A percentile compares a stretch with the other conserved stretches of the same genome.
Conservation (phyloP, 305 asterid species). For the Fraxinus albicans region DNA sequence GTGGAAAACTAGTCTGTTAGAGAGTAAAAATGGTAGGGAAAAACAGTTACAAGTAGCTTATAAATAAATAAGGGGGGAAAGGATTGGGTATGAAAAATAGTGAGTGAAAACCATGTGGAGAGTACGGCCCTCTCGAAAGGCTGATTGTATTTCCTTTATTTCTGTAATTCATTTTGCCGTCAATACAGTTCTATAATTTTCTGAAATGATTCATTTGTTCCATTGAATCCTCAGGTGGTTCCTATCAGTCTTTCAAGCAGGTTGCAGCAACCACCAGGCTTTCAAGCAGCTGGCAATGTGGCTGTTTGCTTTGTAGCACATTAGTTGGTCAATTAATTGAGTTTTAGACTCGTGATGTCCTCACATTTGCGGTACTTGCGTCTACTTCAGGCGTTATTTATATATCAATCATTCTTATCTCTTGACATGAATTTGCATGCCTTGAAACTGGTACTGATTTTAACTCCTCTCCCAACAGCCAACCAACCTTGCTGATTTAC, state of each 20-base stretch:
- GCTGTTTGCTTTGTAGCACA: not conserved
- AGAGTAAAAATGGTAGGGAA: too few relatives aligned
- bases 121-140: too few relatives aligned
- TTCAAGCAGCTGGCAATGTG: not conserved
- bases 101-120: too few relatives aligned
- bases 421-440: not conserved
- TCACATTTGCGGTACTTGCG: not conserved
- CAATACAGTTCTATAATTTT: not conserved
- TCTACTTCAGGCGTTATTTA: not conserved
- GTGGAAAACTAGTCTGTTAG: too few relatives aligned
- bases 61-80: too few relatives aligned
- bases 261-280: not conserved
- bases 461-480: not conserved
- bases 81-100: too few relatives aligned
- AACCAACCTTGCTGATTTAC: not conserved
- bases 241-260: not conserved
- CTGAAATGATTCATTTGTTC: not conserved
- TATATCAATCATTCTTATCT: not conserved
- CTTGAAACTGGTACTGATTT: not conserved
- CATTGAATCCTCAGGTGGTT: not conserved
- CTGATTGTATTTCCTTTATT: too few relatives aligned
- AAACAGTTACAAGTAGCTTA: too few relatives aligned
- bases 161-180: not conserved
- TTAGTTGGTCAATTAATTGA: not conserved
- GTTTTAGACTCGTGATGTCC: not conserved